These are phyloP conservation scores for Pyrrhoderma noxium DNA, from an alignment of 1,284 basidiomycete genomes.

Conservation along the genomic window DNA sequence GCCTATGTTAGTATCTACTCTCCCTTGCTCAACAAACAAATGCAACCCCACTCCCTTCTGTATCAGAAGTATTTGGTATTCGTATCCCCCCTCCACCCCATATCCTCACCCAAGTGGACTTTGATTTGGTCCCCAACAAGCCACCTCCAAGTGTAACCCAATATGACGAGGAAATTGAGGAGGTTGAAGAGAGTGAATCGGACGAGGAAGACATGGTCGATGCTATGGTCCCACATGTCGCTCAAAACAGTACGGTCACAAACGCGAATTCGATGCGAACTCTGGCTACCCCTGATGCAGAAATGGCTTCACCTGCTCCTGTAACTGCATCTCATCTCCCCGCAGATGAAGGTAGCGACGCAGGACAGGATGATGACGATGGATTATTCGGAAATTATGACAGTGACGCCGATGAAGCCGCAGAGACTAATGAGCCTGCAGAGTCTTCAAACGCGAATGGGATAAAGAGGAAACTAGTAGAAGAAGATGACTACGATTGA, in stretches of 20 bases:
- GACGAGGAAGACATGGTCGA: constrained; percentile 36
- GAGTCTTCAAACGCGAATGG: constrained; percentile 42
- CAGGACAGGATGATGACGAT: constrained; percentile 46
- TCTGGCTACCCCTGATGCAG: constrained; percentile 40
- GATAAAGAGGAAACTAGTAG: constrained; percentile 68
- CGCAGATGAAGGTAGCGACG: constrained; percentile 59
- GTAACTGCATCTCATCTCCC: constrained; percentile 32
- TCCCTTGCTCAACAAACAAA: constrained; percentile 90
- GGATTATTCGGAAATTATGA: constrained; percentile 59
- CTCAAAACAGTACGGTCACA: neutral
- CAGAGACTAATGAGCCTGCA: constrained; percentile 60
- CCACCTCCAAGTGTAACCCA: constrained; percentile 65
- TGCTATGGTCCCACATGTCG: constrained; percentile 31
- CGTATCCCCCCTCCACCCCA: constrained; percentile 79
- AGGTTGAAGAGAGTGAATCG: constrained; percentile 55
- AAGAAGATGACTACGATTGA: constrained; percentile 80
- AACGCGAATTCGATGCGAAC: neutral
- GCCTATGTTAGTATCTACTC: constrained; percentile 71
- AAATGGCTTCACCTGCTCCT: constrained; percentile 40
- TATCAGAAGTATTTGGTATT: constrained; percentile 94
- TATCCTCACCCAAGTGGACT: constrained; percentile 86
- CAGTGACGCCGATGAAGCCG: constrained; percentile 63
- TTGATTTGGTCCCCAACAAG: constrained; percentile 86
- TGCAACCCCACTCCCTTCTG: constrained; percentile 78
- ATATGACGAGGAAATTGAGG: constrained; percentile 74